Conservation (phyloP, 306 rosid species). For the Gynostemma pentaphyllum region DNA sequence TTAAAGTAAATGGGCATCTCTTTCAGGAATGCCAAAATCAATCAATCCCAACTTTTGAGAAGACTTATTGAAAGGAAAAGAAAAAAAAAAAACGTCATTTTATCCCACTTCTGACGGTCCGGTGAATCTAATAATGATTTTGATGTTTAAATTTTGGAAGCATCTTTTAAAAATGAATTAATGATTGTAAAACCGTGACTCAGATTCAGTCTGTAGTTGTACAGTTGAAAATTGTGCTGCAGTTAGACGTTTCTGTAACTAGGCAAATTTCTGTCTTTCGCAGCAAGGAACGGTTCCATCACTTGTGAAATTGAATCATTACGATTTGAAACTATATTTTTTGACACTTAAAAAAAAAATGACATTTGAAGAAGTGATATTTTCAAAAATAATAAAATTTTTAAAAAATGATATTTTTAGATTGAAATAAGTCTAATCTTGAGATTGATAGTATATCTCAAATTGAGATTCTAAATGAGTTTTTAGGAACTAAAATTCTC, state of each 20-base stretch:
- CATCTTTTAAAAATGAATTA: conserved; percentile 7
- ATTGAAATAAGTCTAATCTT: too few relatives aligned
- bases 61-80: background rate
- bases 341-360: too few relatives aligned
- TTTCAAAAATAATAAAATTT: too few relatives aligned
- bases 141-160: conserved; percentile 12
- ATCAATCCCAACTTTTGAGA: background rate
- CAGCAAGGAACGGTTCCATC: background rate
- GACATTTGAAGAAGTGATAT: too few relatives aligned
- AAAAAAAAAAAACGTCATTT: background rate
- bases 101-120: background rate
- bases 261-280: background rate
- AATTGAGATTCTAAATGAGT: too few relatives aligned
- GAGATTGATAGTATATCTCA: too few relatives aligned
- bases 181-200: background rate
- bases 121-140: too few relatives aligned
- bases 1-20: background rate
- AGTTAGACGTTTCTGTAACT: conserved; percentile 7
- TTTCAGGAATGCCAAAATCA: background rate
- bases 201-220: background rate
- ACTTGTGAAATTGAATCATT: background rate
- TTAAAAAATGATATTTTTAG: too few relatives aligned
- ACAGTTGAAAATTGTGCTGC: conserved; percentile 1
- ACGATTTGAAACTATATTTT: too few relatives aligned
- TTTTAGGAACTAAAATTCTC: too few relatives aligned